Conservation (phyloP, 2,329 filamentous ascomycete species). For the Parasarocladium wereldwijsianum region DNA sequence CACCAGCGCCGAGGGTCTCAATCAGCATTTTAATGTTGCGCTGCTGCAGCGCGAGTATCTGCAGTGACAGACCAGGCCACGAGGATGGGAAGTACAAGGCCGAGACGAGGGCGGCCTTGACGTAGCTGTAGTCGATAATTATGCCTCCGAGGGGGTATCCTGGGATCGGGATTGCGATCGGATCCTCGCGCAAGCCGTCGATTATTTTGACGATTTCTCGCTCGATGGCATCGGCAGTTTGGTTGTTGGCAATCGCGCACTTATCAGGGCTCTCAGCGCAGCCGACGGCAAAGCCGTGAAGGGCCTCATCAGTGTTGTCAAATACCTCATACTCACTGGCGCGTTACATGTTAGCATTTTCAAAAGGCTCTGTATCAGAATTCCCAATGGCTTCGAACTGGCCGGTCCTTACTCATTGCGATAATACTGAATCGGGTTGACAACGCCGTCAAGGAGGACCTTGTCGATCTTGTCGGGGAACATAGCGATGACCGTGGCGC, state of each 20-base stretch:
- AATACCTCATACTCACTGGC: conserved; percentile 12
- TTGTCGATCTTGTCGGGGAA: conserved; percentile 24
- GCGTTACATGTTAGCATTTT: neutral
- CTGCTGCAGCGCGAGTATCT: too few relatives aligned
- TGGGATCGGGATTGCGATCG: conserved; percentile 9
- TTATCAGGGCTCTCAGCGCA: conserved; percentile 12
- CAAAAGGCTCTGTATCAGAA: too few relatives aligned
- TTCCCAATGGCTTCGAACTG: neutral
- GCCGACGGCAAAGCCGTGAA: conserved; percentile 13
- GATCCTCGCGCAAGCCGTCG: conserved; percentile 13
- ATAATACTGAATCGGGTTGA: conserved; percentile 19
- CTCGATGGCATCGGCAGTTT: conserved; percentile 19
- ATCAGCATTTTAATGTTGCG: conserved; percentile 6
- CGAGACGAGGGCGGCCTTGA: conserved; percentile 9
- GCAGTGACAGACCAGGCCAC: too few relatives aligned
- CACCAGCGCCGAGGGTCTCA: conserved; percentile 6
- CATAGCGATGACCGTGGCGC: conserved; percentile 23
- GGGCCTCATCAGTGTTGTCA: conserved; percentile 12
- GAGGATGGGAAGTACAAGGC: conserved; percentile 10
- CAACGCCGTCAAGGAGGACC: conserved; percentile 21
- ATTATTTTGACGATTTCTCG: conserved; percentile 14
- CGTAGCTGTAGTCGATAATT: conserved; percentile 12
- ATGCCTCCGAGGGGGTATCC: conserved; percentile 4
- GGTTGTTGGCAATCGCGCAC: conserved; percentile 16
- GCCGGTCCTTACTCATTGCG: conserved; percentile 5